Base-by-base conservation (phyloP, 208 protist genomes). In the Acanthamoeba culbertsoni region DNA sequence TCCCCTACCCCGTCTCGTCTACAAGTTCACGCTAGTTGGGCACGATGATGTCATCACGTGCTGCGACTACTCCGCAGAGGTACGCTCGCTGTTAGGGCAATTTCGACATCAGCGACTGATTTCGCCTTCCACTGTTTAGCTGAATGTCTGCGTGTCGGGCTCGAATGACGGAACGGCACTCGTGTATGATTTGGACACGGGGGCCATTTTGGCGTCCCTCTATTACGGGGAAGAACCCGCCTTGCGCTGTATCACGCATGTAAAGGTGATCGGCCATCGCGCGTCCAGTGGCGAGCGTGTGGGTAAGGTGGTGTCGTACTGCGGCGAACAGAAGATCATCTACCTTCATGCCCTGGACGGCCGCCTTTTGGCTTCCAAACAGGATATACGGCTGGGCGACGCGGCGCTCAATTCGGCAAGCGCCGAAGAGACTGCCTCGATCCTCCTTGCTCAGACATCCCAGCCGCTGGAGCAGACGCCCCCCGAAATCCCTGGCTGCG, bases 1-100 rank as follows among this genome's bases (percentile, higher is more conserved):
- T 20, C 82, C 82, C 23, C 26, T 84, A 43, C 55, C 82, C 4
- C 82, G 82, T 1, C 23, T 90, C 16, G 57, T 71, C 45, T 90
- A 90, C 57, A 90, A 90, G 82, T 90, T 71, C 82, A 90, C 82
- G 28, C 82, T 90, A 3, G 82, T 71, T 28, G 82, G 82, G 18
- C 82, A 90, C 57, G 82, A 90, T 62, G 82, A 90, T 26, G 55
- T 33, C 16, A 43, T 90, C 82, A 90, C 82, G 14, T 90, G 55
- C 82, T 90, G 82, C 33, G 82, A 90, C 57, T 71, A 16, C 33
- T 90, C 55, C 51, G 18, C 51, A 3, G 82, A 65, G 46, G 51
- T 65, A 89, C 79, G 26, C 33, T 1, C 35, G 16, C 31, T 28
- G 6, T 16, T 1, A 18, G 33, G 23, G 14, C 31, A 86, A 16